Percentiles rank a stretch among this genome's conserved stretches.
phyloP scores from a whole-genome alignment of 1,139 yeast species.

The Insectozyma bohioensis region DNA sequence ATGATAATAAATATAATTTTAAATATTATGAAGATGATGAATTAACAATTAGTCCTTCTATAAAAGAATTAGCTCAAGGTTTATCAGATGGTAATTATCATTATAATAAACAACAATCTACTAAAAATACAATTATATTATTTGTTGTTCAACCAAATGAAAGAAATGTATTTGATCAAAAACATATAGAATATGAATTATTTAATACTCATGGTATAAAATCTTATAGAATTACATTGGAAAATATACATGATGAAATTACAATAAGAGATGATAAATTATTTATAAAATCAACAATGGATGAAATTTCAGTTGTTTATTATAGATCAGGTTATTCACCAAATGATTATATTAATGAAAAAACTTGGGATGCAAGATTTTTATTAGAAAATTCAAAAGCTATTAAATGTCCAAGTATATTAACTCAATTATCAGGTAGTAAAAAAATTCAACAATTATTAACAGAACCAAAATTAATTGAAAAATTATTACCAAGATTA shows the following conservation, averaged over 20 bases:
- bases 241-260: slow-evolving; percentile 51
- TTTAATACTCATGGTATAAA: slow-evolving; percentile 55
- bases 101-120: slow-evolving; percentile 35
- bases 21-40: slow-evolving; percentile 46
- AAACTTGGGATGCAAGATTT: slow-evolving; percentile 77
- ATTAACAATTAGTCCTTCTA: slow-evolving; percentile 69
- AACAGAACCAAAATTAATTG: slow-evolving; percentile 52
- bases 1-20: slow-evolving; percentile 37
- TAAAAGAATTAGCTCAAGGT: slow-evolving; percentile 63
- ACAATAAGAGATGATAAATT: slow-evolving; percentile 45
- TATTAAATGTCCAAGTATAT: slow-evolving; percentile 85
- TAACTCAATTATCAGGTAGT: slow-evolving; percentile 89
- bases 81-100: slow-evolving; percentile 63
- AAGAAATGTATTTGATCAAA: slow-evolving; percentile 88
- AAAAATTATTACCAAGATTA: slow-evolving; percentile 42
- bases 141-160: slow-evolving; percentile 85
- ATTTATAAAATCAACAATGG: slow-evolving; percentile 51
- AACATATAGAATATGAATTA: slow-evolving; percentile 73
- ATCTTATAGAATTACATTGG: slow-evolving; percentile 66
- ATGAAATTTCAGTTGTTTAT: slow-evolving; percentile 84
- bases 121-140: slow-evolving; percentile 54
- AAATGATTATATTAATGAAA: slow-evolving; percentile 55
- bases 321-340: slow-evolving; percentile 91
- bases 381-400: slow-evolving; percentile 73
- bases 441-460: slow-evolving; percentile 90